Conservation (phyloP, 176 grass and related monocot genomes). For the Avena insularis region DNA sequence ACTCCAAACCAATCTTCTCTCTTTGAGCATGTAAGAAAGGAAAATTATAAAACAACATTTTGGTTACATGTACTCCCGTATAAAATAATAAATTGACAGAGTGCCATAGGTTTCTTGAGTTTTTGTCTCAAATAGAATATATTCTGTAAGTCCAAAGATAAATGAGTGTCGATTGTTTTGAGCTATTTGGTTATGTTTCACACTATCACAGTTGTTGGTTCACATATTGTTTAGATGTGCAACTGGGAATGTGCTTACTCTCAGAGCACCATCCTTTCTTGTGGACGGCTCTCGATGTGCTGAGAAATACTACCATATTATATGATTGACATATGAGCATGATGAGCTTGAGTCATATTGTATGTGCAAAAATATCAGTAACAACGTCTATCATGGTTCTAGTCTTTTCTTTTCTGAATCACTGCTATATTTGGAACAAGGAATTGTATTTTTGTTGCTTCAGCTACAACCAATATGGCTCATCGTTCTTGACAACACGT, state of each 20-base stretch:
- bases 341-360: not conserved
- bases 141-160: slow-evolving; percentile 67
- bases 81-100: not conserved
- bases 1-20: not conserved
- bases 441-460: not conserved
- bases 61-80: not conserved
- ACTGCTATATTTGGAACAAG: not conserved
- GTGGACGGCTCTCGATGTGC: not conserved
- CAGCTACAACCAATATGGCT: not conserved
- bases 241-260: slow-evolving; percentile 4
- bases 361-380: not conserved
- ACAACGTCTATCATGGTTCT: not conserved
- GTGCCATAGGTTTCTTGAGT: not conserved
- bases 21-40: not conserved
- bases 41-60: not conserved
- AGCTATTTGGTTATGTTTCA: slow-evolving; percentile 31
- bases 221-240: slow-evolving; percentile 25
- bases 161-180: slow-evolving; percentile 17
- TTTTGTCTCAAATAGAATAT: not conserved
- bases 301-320: slow-evolving; percentile 16
- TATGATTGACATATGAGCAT: not conserved
- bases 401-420: not conserved
- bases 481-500: not conserved
- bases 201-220: not conserved
- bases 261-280: slow-evolving; percentile 12